A percentile compares a stretch with the other conserved stretches of the same genome.
These are phyloP conservation scores for Tieghemiomyces parasiticus DNA, from an alignment of 192 early-diverging fungal genomes.

Conservation along the genomic window DNA sequence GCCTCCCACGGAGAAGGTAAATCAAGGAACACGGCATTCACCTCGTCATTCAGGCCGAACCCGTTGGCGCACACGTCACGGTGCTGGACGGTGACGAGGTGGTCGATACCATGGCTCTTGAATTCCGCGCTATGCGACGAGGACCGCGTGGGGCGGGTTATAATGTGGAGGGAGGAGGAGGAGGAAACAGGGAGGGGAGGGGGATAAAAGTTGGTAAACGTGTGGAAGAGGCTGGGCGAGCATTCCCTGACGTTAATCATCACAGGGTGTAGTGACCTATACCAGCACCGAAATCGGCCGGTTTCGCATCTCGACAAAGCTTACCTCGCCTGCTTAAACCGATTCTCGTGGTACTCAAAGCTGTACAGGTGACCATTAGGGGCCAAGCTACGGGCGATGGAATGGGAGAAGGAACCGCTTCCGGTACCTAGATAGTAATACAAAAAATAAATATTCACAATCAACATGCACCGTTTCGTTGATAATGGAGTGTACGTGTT, in stretches of 20 bases:
- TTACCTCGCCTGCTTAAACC: conserved; percentile 40
- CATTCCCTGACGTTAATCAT: too few species aligned
- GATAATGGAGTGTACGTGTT: too few species aligned
- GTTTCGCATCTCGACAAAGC: too few species aligned
- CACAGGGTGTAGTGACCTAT: too few species aligned
- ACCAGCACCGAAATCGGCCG: too few species aligned
- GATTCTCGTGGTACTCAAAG: conserved; percentile 83
- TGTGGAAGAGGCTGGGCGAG: too few species aligned
- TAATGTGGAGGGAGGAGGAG: too few species aligned
- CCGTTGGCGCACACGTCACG: conserved; percentile 83
- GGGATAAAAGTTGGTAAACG: too few species aligned
- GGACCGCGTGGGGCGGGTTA: too few species aligned
- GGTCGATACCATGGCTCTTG: conserved; percentile 48
- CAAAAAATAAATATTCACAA: too few species aligned
- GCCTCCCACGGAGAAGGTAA: conserved; percentile 95
- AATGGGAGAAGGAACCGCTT: conserved; percentile 95
- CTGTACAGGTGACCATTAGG: conserved; percentile 82
- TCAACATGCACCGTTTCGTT: too few species aligned
- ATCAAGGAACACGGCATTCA: conserved; percentile 89
- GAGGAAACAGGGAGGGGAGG: too few species aligned
- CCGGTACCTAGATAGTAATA: conserved; percentile 63
- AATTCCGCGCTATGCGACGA: conserved; percentile 66
- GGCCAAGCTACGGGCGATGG: conserved; percentile 73
- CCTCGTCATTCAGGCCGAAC: conserved; percentile 56
- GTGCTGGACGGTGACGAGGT: conserved; percentile 55